Evolutionary conservation across 78 protist species (phyloP).

Genomic region (slime mould (Dictyostelium discoideum)): dicty_2.7 NC_007088.5:1864001-1864500

Average conservation of each 20-base stretch:
- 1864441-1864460: not conserved
- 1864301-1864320: not conserved
- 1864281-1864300: not conserved
- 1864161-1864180: not conserved
- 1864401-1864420: not conserved
- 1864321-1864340: not conserved
- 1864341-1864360: not conserved
- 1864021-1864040: not conserved
- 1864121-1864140: not conserved
- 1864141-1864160: not conserved
- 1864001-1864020: conserved; percentile 8
- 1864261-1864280: not conserved
- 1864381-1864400: not conserved
- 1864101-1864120: not conserved
- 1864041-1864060: conserved; percentile 7
- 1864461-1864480: not conserved
- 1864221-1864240: no score
- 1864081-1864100: not conserved
- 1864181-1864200: not conserved
- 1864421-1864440: not conserved
- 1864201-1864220: no score
- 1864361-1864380: not conserved
- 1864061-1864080: not conserved
- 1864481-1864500: not conserved
- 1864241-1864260: not conserved